Percentiles rank a stretch among this genome's conserved stretches.
Evolutionary conservation across 139 green algal species (phyloP).

Genomic region (Auxenochlorella protothecoides): DNA sequence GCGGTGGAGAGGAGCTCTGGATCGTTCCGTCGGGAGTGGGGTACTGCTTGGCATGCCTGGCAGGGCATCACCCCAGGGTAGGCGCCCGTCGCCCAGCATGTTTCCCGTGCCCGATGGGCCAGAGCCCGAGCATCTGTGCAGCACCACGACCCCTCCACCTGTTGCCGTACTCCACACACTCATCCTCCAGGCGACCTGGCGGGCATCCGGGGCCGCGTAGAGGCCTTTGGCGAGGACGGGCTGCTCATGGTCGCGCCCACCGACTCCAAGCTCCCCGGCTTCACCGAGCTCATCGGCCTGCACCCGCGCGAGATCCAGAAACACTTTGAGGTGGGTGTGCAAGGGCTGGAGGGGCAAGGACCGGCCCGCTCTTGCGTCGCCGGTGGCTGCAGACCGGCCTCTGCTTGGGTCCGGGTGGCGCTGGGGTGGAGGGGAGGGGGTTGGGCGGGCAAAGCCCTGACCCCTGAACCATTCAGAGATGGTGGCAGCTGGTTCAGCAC

Average conservation of each 20-base stretch:
- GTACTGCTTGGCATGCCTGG: not conserved
- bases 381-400: not conserved
- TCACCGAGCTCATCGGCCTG: slow-evolving; percentile 42
- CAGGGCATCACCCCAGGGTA: too few relatives aligned
- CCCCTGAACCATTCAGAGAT: too few relatives aligned
- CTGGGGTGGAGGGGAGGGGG: too few relatives aligned
- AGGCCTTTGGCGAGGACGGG: slow-evolving; percentile 45
- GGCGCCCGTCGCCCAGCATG: too few relatives aligned
- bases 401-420: too few relatives aligned
- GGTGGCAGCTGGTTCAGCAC: too few relatives aligned
- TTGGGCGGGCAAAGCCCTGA: too few relatives aligned
- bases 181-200: slow-evolving; percentile 64
- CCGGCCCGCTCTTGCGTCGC: not conserved
- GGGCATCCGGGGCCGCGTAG: slow-evolving; percentile 58
- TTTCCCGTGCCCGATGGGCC: not conserved
- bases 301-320: slow-evolving; percentile 57
- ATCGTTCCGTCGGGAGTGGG: too few relatives aligned
- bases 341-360: not conserved
- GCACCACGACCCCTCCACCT: too few relatives aligned
- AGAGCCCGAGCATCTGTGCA: not conserved
- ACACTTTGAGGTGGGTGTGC: slow-evolving; percentile 45
- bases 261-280: slow-evolving; percentile 20
- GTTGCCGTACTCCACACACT: not conserved
- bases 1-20: too few relatives aligned
- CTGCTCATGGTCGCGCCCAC: slow-evolving; percentile 46